phyloP scores from a whole-genome alignment of 805 yeast genomes.

The Kodamaea hsintzibuensis region DNA sequence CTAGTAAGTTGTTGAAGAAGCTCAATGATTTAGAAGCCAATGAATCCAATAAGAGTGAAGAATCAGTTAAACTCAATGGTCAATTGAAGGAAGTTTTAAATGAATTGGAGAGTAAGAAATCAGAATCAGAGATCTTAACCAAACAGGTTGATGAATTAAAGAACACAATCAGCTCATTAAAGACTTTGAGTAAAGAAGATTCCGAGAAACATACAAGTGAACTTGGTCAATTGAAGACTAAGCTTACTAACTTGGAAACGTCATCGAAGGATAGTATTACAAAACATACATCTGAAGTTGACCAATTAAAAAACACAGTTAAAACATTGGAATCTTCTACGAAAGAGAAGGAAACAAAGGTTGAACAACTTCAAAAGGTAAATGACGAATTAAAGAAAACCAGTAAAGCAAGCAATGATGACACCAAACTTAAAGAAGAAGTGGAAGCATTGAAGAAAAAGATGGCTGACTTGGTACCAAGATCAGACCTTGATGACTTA shows the following conservation, averaged over 20 bases:
- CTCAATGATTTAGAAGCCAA: neutral
- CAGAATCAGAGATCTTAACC: neutral
- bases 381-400: neutral
- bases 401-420: neutral
- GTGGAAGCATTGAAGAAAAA: conserved; percentile 15
- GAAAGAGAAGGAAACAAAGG: neutral
- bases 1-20: neutral
- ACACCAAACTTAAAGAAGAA: conserved; percentile 7
- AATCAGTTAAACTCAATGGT: neutral
- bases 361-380: neutral
- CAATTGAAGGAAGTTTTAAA: neutral
- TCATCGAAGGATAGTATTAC: neutral
- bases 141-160: neutral
- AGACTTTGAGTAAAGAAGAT: neutral
- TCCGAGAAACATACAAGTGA: neutral
- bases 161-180: neutral
- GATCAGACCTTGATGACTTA: conserved; percentile 67
- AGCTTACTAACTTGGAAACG: neutral
- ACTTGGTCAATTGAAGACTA: neutral
- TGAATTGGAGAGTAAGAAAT: neutral
- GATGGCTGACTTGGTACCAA: conserved; percentile 37
- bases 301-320: neutral
- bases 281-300: neutral
- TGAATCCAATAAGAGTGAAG: neutral
- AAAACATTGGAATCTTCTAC: neutral